A percentile compares a stretch with the other conserved stretches of the same genome.
phyloP scores from a whole-genome alignment of 1,284 basidiomycete species.

The Puccinia novopanici region DNA sequence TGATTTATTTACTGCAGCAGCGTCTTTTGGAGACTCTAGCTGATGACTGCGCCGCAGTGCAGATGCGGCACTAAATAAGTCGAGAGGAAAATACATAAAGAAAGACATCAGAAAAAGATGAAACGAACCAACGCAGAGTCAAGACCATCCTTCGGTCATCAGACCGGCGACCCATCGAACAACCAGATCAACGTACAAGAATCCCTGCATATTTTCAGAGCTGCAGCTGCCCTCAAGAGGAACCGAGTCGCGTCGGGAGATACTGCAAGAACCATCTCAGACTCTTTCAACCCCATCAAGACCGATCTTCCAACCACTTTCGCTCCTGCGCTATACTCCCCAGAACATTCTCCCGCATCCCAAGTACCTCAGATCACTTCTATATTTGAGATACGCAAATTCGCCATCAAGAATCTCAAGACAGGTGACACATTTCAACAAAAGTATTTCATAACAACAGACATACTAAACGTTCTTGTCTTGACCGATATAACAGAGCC shows the following conservation, averaged over 20 bases:
- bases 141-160: conserved; percentile 7
- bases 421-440: not conserved
- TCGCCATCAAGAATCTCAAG: conserved; percentile 6
- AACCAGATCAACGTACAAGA: not conserved
- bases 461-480: not conserved
- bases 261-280: not conserved
- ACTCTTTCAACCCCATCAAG: conserved; percentile 12
- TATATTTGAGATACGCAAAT: not conserved
- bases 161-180: not conserved
- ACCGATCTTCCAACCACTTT: not conserved
- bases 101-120: not conserved
- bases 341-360: not conserved
- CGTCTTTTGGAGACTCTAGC: no score
- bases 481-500: not conserved
- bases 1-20: no score
- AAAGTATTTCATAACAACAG: not conserved
- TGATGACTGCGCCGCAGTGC: no score
- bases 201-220: not conserved
- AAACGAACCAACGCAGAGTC: conserved; percentile 21
- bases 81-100: no score
- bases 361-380: not conserved
- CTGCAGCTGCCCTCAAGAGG: conserved; percentile 4
- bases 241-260: not conserved
- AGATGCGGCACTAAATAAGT: no score
- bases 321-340: not conserved